Conservation (phyloP, 1,284 basidiomycete species). For the Rugosomyces carneus region DNA sequence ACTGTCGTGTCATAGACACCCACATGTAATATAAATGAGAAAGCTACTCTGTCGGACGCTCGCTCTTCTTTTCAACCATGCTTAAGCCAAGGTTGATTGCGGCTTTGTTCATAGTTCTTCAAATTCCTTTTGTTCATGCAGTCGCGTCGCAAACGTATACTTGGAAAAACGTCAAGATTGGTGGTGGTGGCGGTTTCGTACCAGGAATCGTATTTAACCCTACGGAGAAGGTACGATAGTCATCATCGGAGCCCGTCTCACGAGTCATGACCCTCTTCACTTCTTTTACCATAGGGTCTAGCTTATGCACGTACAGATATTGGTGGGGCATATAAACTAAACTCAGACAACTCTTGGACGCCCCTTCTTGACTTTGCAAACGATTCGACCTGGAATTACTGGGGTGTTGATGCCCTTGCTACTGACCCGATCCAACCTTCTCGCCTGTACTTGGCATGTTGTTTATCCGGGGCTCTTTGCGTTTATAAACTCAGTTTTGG, state of each 20-base stretch:
- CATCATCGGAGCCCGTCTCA: neutral
- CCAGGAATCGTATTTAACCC: slow-evolving; percentile 61
- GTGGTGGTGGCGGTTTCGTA: slow-evolving; percentile 37
- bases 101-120: slow-evolving; percentile 18
- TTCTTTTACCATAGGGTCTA: slow-evolving; percentile 39
- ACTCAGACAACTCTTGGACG: slow-evolving; percentile 55
- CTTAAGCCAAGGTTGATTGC: slow-evolving; percentile 20
- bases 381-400: slow-evolving; percentile 52
- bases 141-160: slow-evolving; percentile 45
- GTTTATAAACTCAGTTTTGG: neutral
- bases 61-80: slow-evolving; percentile 16
- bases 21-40: too few species aligned
- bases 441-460: slow-evolving; percentile 44
- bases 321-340: slow-evolving; percentile 58
- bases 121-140: slow-evolving; percentile 27
- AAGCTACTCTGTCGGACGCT: slow-evolving; percentile 18
- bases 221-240: slow-evolving; percentile 28
- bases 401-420: slow-evolving; percentile 60
- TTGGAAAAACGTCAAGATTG: slow-evolving; percentile 62
- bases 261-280: too few species aligned
- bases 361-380: slow-evolving; percentile 56
- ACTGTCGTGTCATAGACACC: too few species aligned
- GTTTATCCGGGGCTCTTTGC: neutral
- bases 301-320: slow-evolving; percentile 64
- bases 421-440: slow-evolving; percentile 54